Base-by-base conservation (phyloP, 192 early-diverging fungal genomes). In the Gigaspora rosea region DNA sequence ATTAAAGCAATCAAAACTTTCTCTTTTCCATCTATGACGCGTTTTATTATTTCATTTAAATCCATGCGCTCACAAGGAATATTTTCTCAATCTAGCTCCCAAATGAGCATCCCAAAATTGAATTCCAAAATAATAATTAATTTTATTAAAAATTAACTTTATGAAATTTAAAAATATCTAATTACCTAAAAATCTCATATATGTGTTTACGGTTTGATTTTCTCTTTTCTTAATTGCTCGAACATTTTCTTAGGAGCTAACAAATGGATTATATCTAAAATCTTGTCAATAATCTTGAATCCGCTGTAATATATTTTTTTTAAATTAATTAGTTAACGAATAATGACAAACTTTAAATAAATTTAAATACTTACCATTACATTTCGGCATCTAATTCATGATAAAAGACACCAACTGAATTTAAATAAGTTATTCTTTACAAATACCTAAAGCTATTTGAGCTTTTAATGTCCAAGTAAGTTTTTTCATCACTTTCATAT, bases 91-190 rank as follows among this genome's bases (percentile, higher is more conserved):
- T 33, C 36, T n/a, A 65, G 36, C 36, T 65, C 63, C 36, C 63
- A 65, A 5, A 65, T 32, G 18, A 65, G 36, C 63, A 65, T 65
- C 36, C 63, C 63, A 65, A 65, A 65, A 46, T 33, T 65, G 36
- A 6, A 35, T 36, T 51, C 8, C 8, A 51, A 8, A 27, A 27
- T 27, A 27, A 27, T 27, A 27, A 27, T 27, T 27, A 27, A 27
- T 27, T 27, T 27, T 27, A 27, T 27, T 27, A 27, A 27, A 27
- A 0, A 27, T 27, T 27, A 27, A 27, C 27, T 27, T 27, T 27
- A 27, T 27, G 27, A 27, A 27, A 27, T 27, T 27, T 27, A 27
- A 27, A 27, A 27, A 7, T 12, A n/a, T 46, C 36, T 35, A 36
- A 22, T 36, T 64, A 35, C 62, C 32, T 64, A 16, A 33, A 27